phyloP scores from a whole-genome alignment of 2,329 filamentous ascomycete genomes.

The Aaosphaeria pasadenensis region DNA sequence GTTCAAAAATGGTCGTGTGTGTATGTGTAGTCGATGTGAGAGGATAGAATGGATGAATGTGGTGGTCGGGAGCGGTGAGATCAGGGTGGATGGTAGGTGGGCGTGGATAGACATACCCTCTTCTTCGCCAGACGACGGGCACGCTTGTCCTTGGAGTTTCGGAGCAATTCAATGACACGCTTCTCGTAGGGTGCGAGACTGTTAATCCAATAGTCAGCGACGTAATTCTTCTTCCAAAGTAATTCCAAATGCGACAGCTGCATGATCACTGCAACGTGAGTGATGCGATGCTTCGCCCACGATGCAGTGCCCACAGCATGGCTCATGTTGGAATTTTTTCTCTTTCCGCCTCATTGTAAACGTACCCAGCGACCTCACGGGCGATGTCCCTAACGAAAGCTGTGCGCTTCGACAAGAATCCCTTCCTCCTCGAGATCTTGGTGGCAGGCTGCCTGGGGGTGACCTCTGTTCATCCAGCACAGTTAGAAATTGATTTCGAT shows the following conservation, averaged over 20 bases:
- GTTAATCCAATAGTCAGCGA: constrained; percentile 9
- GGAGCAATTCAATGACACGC: constrained; percentile 97
- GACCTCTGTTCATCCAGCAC: constrained; percentile 41
- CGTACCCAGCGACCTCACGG: constrained; percentile 95
- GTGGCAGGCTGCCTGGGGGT: constrained; percentile 50
- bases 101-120: constrained; percentile 64
- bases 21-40: background rate
- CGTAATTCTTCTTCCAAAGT: constrained; percentile 2
- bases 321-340: no score
- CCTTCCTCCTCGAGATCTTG: constrained; percentile 72
- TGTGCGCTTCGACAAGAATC: constrained; percentile 93
- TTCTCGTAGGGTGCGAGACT: constrained; percentile 64
- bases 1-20: background rate
- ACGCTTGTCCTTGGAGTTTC: constrained; percentile 99
- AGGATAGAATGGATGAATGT: constrained; percentile 1
- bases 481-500: constrained; percentile 13
- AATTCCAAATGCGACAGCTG: no score
- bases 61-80: background rate
- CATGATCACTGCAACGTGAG: no score
- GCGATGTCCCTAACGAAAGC: constrained; percentile 96
- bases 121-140: constrained; percentile 99
- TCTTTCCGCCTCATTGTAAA: constrained; percentile 16
- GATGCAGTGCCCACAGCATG: no score
- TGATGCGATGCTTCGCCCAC: no score
- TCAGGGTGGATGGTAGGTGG: constrained; percentile 1